Conservation (phyloP, 1,139 yeast genomes). For the Hansenula sp. region DNA sequence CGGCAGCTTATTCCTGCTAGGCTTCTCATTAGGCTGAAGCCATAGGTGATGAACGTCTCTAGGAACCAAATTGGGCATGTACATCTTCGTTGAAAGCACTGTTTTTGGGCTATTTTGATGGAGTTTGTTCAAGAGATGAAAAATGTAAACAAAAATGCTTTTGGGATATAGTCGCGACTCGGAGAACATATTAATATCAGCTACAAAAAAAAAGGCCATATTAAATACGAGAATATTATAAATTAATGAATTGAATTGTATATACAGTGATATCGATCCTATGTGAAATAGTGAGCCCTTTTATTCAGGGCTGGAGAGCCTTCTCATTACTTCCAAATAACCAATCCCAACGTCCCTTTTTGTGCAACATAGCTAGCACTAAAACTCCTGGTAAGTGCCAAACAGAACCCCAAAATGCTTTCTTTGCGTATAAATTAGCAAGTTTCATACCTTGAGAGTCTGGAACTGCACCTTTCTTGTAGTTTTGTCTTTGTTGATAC, state of each 20-base stretch:
- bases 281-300: too few relatives aligned
- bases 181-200: too few relatives aligned
- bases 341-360: slow-evolving; percentile 94
- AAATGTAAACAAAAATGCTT: too few relatives aligned
- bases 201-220: too few relatives aligned
- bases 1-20: neutral
- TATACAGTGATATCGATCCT: neutral
- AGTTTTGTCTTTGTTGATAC: slow-evolving; percentile 64
- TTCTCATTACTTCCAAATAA: slow-evolving; percentile 28
- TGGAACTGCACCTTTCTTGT: slow-evolving; percentile 36
- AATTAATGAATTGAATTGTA: too few relatives aligned
- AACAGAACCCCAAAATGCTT: slow-evolving; percentile 91
- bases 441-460: slow-evolving; percentile 49
- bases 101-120: neutral
- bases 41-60: slow-evolving; percentile 41
- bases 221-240: neutral
- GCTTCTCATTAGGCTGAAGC: slow-evolving; percentile 23
- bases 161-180: too few relatives aligned
- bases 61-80: slow-evolving; percentile 40
- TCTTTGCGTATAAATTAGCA: slow-evolving; percentile 70
- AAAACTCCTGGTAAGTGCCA: slow-evolving; percentile 90
- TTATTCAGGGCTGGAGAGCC: slow-evolving; percentile 1
- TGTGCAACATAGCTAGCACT: slow-evolving; percentile 89
- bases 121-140: neutral
- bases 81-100: slow-evolving; percentile 31